These are phyloP conservation scores for Scutellaria baicalensis DNA, from an alignment of 257 asterid species.

Conservation along the genomic window DNA sequence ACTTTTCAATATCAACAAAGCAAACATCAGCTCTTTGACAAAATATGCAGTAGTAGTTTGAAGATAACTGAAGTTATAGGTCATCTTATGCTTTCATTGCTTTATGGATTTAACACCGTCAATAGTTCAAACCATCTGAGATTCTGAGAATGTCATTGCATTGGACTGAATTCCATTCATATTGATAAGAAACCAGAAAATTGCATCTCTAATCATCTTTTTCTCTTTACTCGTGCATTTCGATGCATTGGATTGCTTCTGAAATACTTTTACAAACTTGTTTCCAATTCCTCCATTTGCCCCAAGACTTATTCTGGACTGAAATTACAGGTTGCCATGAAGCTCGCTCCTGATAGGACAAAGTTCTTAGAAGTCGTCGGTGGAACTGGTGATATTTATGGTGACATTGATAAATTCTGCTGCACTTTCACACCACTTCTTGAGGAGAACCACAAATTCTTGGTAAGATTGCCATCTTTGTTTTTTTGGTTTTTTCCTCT, in stretches of 20 bases:
- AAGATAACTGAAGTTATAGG: neutral
- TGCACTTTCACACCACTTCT: conserved; percentile 67
- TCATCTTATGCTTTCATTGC: neutral
- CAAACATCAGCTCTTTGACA: neutral
- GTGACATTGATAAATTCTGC: conserved; percentile 78
- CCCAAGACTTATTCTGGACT: neutral
- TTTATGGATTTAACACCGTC: neutral
- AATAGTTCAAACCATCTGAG: neutral
- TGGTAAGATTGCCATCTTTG: conserved; percentile 45
- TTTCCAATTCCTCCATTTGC: neutral
- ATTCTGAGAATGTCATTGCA: neutral
- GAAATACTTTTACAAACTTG: neutral
- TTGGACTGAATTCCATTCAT: neutral
- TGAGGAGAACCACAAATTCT: conserved; percentile 93
- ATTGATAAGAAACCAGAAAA: neutral
- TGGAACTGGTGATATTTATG: conserved; percentile 59
- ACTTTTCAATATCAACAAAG: neutral
- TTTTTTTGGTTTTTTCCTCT: neutral
- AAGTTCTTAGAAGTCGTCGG: conserved; percentile 76
- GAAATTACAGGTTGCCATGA: conserved; percentile 79
- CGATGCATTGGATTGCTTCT: too few species aligned
- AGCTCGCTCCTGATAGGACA: conserved; percentile 98
- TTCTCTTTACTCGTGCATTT: neutral
- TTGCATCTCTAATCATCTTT: neutral
- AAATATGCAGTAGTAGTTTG: neutral